Percentiles rank a stretch among this genome's conserved stretches.
Conservation (phyloP, 768 basidiomycete genomes). For the Tulasnella sp. region DNA sequence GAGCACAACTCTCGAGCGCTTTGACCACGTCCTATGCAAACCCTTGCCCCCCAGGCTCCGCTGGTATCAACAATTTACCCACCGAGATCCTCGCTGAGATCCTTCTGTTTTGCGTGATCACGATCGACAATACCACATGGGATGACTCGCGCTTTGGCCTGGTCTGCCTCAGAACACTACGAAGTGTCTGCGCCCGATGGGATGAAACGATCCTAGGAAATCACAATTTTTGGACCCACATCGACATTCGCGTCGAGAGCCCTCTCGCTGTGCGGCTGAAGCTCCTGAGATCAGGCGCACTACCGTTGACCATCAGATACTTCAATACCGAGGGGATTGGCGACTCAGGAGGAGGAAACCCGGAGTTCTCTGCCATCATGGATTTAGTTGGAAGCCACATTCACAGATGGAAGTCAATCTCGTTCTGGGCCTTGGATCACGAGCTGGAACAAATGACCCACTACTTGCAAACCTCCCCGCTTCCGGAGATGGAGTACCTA, state of each 20-base stretch:
- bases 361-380: neutral
- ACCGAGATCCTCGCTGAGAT: neutral
- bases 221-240: neutral
- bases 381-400: neutral
- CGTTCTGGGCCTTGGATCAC: neutral
- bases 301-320: neutral
- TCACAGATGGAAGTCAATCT: neutral
- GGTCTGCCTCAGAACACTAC: neutral
- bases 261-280: neutral
- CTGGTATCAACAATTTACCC: neutral
- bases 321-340: neutral
- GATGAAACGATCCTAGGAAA: neutral
- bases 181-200: neutral
- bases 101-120: neutral
- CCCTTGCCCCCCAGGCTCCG: neutral
- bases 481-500: neutral
- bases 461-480: neutral
- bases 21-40: neutral
- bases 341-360: neutral
- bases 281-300: neutral
- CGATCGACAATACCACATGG: neutral
- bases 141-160: neutral
- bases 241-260: neutral
- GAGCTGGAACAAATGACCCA: neutral
- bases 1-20: too few relatives aligned